Evolutionary conservation across 495 filamentous ascomycete species (phyloP).

Genomic region (Hyphodiscus hymeniophilus): DNA sequence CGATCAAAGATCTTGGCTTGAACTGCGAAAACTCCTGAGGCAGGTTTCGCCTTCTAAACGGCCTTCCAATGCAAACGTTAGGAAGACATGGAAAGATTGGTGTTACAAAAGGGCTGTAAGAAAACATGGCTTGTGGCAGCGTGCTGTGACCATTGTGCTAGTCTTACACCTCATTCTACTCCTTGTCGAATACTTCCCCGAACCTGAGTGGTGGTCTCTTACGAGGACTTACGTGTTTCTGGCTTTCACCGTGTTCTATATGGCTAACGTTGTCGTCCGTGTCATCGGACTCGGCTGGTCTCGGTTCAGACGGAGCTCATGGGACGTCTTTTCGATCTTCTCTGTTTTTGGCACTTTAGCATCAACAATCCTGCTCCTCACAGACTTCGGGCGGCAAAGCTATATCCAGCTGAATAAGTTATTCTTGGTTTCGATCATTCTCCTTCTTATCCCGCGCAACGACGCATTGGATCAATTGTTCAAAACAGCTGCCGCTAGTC

Average conservation of each 20-base stretch:
- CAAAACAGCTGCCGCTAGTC: conserved; percentile 96
- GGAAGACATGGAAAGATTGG: conserved; percentile 77
- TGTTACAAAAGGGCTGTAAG: conserved; percentile 90
- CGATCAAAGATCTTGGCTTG: conserved; percentile 94
- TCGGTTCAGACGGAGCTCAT: conserved; percentile 85
- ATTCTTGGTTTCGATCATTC: conserved; percentile 82
- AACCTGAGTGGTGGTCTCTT: conserved; percentile 54
- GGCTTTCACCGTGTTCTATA: conserved; percentile 75
- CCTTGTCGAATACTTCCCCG: conserved; percentile 77
- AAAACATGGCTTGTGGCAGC: conserved; percentile 91
- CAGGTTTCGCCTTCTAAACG: conserved; percentile 91
- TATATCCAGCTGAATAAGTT: conserved; percentile 83
- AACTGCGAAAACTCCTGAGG: conserved; percentile 84
- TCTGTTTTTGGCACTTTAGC: conserved; percentile 78
- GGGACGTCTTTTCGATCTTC: conserved; percentile 86
- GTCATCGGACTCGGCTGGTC: conserved; percentile 87
- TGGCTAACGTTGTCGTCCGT: conserved; percentile 76
- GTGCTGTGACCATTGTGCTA: conserved; percentile 66
- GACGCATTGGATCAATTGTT: conserved; percentile 98
- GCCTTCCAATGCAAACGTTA: conserved; percentile 59
- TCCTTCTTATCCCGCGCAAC: conserved; percentile 91
- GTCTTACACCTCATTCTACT: conserved; percentile 78
- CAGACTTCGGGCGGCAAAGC: conserved; percentile 42
- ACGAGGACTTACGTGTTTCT: conserved; percentile 74
- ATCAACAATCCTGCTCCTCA: conserved; percentile 61